Conservation (phyloP, 1,284 basidiomycete genomes). For the Phlebopus sp. region DNA sequence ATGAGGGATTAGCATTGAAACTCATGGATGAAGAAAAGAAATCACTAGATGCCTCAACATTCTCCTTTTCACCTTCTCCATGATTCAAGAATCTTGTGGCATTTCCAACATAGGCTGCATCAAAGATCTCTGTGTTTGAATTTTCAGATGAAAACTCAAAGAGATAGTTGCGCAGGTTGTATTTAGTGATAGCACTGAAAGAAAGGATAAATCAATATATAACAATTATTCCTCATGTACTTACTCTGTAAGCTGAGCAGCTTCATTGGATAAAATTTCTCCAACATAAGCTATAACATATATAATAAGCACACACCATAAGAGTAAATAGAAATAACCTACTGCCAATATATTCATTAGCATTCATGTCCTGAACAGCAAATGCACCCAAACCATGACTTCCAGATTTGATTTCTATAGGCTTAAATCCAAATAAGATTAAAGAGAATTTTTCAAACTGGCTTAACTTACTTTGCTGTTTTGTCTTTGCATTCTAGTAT, state of each 20-base stretch:
- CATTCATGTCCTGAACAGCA: constrained; percentile 36
- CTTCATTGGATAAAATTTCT: constrained; percentile 45
- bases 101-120: constrained; percentile 52
- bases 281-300: constrained; percentile 54
- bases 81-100: constrained; percentile 58
- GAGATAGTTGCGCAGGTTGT: constrained; percentile 45
- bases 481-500: constrained; percentile 24
- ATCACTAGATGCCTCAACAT: constrained; percentile 43
- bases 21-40: constrained; percentile 4
- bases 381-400: constrained; percentile 54
- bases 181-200: constrained; percentile 24
- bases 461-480: constrained; percentile 13
- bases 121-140: constrained; percentile 31
- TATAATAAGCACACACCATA: not conserved
- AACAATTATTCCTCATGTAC: not conserved
- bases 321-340: not conserved
- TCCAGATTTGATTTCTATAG: constrained; percentile 40
- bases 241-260: constrained; percentile 26
- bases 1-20: constrained; percentile 3
- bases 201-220: not conserved
- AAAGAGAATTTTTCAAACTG: not conserved
- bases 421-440: constrained; percentile 21
- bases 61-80: constrained; percentile 25
- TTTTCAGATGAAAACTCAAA: constrained; percentile 36
- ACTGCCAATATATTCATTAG: constrained; percentile 51